These are phyloP conservation scores for Didymella pinodella DNA, from an alignment of 2,329 filamentous ascomycete species.

Conservation along the genomic window DNA sequence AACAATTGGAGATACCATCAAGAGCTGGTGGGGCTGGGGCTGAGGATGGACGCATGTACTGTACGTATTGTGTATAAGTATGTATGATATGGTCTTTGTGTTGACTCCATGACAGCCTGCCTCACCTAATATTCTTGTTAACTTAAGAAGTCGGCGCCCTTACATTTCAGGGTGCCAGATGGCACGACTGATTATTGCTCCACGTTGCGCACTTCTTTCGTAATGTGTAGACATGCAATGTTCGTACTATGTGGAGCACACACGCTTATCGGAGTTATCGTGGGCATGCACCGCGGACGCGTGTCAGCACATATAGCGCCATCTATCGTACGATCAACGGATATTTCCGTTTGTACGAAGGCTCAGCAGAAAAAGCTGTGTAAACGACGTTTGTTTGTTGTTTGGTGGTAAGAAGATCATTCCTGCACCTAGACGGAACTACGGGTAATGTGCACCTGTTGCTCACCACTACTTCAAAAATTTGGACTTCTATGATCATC, in stretches of 20 bases:
- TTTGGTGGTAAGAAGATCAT: neutral
- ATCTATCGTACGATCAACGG: neutral
- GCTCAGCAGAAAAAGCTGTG: neutral
- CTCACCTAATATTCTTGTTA: neutral
- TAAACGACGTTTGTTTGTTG: neutral
- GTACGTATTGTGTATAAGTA: slow-evolving; percentile 19
- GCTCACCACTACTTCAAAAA: no score
- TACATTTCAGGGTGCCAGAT: neutral
- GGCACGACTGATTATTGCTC: neutral
- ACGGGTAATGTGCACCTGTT: neutral
- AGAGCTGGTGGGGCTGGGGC: slow-evolving; percentile 49
- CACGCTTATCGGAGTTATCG: neutral
- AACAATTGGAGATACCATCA: slow-evolving; percentile 50
- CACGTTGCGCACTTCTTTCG: neutral
- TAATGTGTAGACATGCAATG: neutral
- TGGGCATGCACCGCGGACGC: neutral
- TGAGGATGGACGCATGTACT: slow-evolving; percentile 24
- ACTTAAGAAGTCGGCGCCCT: neutral
- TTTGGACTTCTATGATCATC: neutral
- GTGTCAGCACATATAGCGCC: neutral
- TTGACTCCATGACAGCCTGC: slow-evolving; percentile 7
- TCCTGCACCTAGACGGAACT: neutral
- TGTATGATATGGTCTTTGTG: slow-evolving; percentile 3
- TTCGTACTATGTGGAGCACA: neutral
- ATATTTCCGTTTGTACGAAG: no score